Evolutionary conservation across 1,284 basidiomycete genomes (phyloP).

Genomic region (Xanthoconium separans): DNA sequence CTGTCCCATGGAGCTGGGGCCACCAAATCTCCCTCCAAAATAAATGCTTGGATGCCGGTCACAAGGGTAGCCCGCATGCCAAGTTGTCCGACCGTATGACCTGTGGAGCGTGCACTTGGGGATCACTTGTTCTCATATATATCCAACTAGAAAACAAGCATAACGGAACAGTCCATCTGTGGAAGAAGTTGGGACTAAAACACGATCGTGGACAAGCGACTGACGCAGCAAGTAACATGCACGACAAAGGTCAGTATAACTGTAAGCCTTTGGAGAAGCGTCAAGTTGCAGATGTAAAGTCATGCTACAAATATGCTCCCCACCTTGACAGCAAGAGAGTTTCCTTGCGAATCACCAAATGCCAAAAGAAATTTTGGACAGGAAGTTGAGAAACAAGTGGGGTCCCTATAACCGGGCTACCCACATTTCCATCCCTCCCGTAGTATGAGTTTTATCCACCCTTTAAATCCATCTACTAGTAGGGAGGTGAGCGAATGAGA

Average conservation of each 20-base stretch:
- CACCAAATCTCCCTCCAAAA: constrained; percentile 68
- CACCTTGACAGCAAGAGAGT: constrained; percentile 79
- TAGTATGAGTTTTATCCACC: constrained; percentile 70
- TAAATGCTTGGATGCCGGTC: constrained; percentile 71
- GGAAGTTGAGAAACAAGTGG: neutral
- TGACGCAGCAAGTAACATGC: constrained; percentile 84
- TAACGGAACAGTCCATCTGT: constrained; percentile 80
- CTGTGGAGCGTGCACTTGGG: too few relatives aligned
- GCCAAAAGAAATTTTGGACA: constrained; percentile 69
- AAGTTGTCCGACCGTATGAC: constrained; percentile 80
- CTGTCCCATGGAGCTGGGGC: constrained; percentile 66
- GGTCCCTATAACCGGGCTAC: constrained; percentile 21
- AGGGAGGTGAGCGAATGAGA: constrained; percentile 3
- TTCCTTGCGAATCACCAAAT: constrained; percentile 77
- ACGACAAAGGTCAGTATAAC: constrained; percentile 85
- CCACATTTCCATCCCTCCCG: constrained; percentile 86
- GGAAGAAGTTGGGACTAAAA: constrained; percentile 5
- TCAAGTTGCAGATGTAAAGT: neutral
- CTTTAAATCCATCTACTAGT: constrained; percentile 78
- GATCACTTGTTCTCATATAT: constrained; percentile 78
- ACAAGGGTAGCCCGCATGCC: constrained; percentile 81
- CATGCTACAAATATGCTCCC: constrained; percentile 1
- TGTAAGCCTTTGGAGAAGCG: constrained; percentile 55
- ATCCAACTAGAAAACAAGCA: constrained; percentile 79
- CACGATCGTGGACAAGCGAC: constrained; percentile 21